Evolutionary conservation across 371 early-diverging fungal species (phyloP).

Genomic region (Mortierella sp.): DNA sequence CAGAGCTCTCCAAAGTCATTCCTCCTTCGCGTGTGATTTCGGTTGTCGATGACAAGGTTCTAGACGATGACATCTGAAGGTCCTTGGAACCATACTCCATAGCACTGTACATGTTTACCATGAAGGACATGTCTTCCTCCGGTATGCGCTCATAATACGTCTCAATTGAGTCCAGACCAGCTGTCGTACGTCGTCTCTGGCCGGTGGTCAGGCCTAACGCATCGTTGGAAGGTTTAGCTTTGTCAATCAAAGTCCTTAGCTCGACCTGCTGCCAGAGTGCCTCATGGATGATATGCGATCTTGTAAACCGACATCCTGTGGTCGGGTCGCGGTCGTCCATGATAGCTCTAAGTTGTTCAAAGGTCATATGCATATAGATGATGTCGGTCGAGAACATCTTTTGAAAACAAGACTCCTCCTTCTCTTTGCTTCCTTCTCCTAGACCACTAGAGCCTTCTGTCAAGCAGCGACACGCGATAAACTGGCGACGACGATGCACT

Average conservation of each 20-base stretch:
- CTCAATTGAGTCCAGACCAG: background rate
- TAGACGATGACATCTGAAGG: too few relatives aligned
- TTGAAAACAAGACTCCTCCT: conserved; percentile 45
- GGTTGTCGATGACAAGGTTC: too few relatives aligned
- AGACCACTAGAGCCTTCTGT: too few relatives aligned
- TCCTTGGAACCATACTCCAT: too few relatives aligned
- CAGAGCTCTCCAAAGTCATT: background rate
- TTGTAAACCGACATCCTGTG: conserved; percentile 54
- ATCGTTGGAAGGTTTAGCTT: background rate
- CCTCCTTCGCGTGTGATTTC: too few relatives aligned
- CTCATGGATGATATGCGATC: conserved; percentile 56
- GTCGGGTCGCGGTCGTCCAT: conserved; percentile 59
- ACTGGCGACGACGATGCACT: conserved; percentile 15
- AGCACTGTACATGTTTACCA: too few relatives aligned
- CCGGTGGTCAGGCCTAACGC: background rate
- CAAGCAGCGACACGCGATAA: background rate
- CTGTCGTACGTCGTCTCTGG: background rate
- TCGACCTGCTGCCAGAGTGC: conserved; percentile 68
- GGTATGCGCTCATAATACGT: background rate
- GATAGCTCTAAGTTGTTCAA: conserved; percentile 63
- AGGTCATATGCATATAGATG: conserved; percentile 69
- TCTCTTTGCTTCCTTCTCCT: background rate
- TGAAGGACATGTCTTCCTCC: background rate
- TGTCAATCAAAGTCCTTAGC: conserved; percentile 60
- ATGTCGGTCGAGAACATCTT: conserved; percentile 56